Base-by-base conservation (phyloP, 2,329 filamentous ascomycete species). In the Zymoseptoria brevis region DNA sequence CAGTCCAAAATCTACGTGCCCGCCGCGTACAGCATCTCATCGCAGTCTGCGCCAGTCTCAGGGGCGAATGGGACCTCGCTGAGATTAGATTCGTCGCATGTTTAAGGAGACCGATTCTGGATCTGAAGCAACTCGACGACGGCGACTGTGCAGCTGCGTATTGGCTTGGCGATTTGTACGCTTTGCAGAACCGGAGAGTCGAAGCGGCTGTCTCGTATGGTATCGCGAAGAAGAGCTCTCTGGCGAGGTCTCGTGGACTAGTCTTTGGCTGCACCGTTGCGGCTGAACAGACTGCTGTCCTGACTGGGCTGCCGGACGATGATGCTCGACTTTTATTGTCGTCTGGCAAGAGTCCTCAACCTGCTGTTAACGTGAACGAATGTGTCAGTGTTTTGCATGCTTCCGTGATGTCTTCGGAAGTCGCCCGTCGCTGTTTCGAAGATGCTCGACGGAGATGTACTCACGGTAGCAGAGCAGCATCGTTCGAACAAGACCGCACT, bases 91-190 rank as follows among this genome's bases (percentile, higher is more conserved):
- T 69, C 54, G 50, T 66, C 19, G 57, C 59, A 2, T 64, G 66
- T 1, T 56, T 68, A 13, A 35, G 59, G 2, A 60, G 45, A 35
- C 66, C 66, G 8, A 59, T 68, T 1, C 24, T 30, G 13, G 56
- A 61, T 7, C 16, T 61, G 4, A 26, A 19, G 3, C 24, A 63
- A 4, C 57, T 68, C 7, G 67, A 69, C 51, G 59, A 54, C 19
- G 68, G 64, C 13, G 68, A 68, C 50, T 64, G 62, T 50, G 66
- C 66, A 29, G 66, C 68, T 8, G 64, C 67, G 8, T 68, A 67
- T 53, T 68, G 66, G 64, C 58, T 68, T 7, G 68, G 62, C 8
- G 68, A 69, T 48, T 45, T 60, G 9, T 69, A 66, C 30, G 53
- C 63, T 13, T 48, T 66, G 53, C 56, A 63, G 21, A 65, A 67